phyloP scores from a whole-genome alignment of 176 grass and related monocot species.

The Pontederia paniculata region DNA sequence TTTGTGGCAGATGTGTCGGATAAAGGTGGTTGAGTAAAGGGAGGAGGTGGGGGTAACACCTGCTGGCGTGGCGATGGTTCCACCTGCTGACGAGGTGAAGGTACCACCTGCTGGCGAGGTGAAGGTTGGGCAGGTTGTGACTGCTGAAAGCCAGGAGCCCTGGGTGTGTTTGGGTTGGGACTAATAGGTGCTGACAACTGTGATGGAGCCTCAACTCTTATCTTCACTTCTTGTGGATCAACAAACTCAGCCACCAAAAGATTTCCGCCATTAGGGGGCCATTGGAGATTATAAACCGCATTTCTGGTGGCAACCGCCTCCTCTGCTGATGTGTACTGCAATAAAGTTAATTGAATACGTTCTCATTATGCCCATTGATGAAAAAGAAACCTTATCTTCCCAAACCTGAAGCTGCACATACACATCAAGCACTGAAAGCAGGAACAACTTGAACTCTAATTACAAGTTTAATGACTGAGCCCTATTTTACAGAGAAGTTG shows the following conservation, averaged over 20 bases:
- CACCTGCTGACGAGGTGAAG: conserved; percentile 1
- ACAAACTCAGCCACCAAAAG: conserved; percentile 84
- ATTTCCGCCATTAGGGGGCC: conserved; percentile 87
- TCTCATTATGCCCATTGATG: too few relatives aligned
- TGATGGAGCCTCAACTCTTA: conserved; percentile 37
- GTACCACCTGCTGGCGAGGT: conserved; percentile 24
- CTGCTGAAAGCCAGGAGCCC: conserved; percentile 24
- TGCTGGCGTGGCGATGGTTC: conserved; percentile 37
- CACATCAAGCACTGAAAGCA: too few relatives aligned
- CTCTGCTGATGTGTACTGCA: conserved; percentile 69
- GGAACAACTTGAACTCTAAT: neutral
- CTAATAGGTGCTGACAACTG: conserved; percentile 28
- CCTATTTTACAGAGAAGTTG: too few relatives aligned
- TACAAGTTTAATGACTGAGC: neutral
- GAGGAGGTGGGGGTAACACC: conserved; percentile 24
- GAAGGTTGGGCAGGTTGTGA: conserved; percentile 26
- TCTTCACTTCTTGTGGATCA: conserved; percentile 81
- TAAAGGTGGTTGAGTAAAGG: neutral
- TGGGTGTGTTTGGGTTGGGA: conserved; percentile 21
- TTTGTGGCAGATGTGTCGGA: conserved; percentile 18
- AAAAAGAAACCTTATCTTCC: too few relatives aligned
- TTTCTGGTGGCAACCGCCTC: conserved; percentile 80
- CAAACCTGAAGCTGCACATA: too few relatives aligned
- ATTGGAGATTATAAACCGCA: conserved; percentile 89
- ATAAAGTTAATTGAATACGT: too few relatives aligned